Percentiles rank a stretch among this genome's conserved stretches.
Evolutionary conservation across 768 basidiomycete genomes (phyloP).

Genomic region (Pholiota conissans): DNA sequence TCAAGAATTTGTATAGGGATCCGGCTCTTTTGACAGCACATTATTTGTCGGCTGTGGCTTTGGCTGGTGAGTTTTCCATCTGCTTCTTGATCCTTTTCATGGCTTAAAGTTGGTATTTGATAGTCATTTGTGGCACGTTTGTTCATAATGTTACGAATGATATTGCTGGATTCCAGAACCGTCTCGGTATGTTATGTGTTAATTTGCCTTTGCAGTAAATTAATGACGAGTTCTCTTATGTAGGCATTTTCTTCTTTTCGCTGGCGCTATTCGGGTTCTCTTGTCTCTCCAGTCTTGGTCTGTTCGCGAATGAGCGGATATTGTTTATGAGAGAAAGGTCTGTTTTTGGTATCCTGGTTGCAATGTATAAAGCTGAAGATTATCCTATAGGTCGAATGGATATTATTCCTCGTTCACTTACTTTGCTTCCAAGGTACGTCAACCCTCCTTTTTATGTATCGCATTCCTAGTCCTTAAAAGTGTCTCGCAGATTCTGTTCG

Average conservation of each 20-base stretch:
- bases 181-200: conserved; percentile 53
- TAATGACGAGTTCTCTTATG: conserved; percentile 3
- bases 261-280: conserved; percentile 97
- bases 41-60: conserved; percentile 78
- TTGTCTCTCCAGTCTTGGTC: conserved; percentile 87
- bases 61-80: conserved; percentile 66
- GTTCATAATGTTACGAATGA: conserved; percentile 92
- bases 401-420: conserved; percentile 98
- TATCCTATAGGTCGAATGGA: conserved; percentile 77
- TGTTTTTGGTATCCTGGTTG: conserved; percentile 13
- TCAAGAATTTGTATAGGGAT: conserved; percentile 97
- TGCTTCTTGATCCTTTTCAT: neutral
- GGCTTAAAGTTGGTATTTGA: conserved; percentile 1
- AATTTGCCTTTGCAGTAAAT: neutral
- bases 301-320: conserved; percentile 94
- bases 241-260: conserved; percentile 95
- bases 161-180: conserved; percentile 96
- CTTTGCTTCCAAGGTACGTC: conserved; percentile 83
- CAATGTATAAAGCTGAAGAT: neutral
- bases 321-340: conserved; percentile 98
- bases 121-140: conserved; percentile 92
- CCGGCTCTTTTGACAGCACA: conserved; percentile 90
- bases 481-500: conserved; percentile 79
- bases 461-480: neutral
- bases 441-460: neutral